Evolutionary conservation across 2,329 filamentous ascomycete species (phyloP).

Genomic region (Fusarium sambucinum): DNA sequence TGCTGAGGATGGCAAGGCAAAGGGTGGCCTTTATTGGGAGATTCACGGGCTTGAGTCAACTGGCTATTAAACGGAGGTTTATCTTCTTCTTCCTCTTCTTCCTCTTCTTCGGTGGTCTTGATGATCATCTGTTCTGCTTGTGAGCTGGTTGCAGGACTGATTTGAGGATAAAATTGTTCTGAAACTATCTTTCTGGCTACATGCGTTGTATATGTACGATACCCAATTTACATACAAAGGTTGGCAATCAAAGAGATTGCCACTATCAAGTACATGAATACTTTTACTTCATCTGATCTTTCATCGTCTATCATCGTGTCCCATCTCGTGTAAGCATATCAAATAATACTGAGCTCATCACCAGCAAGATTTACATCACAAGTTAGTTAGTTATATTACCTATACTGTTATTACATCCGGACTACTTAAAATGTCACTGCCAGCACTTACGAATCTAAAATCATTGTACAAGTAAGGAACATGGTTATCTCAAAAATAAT

Average conservation of each 20-base stretch:
- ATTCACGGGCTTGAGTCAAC: conserved; percentile 24
- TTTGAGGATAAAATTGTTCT: conserved; percentile 16
- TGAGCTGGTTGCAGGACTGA: conserved; percentile 1
- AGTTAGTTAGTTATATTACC: background rate
- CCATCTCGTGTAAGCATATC: background rate
- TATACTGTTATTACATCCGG: background rate
- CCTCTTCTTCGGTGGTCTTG: conserved; percentile 13
- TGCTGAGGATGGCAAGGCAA: conserved; percentile 12
- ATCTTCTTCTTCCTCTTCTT: background rate
- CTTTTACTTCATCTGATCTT: background rate
- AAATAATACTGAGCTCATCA: background rate
- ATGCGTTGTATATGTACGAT: conserved; percentile 36
- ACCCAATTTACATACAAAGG: conserved; percentile 25
- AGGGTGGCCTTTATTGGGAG: conserved; percentile 38
- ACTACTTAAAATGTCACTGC: background rate
- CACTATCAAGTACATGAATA: conserved; percentile 11
- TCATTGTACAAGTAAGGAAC: no score
- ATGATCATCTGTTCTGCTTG: conserved; percentile 5
- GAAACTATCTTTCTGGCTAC: conserved; percentile 26
- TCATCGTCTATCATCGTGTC: background rate
- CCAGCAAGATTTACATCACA: background rate
- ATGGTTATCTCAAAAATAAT: background rate
- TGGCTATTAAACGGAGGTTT: conserved; percentile 9
- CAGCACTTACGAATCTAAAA: background rate
- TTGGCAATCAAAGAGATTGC: conserved; percentile 17